Evolutionary conservation across 129 eudicot species (phyloP), one percentile per base, ranked within the genome.

Genomic region (Lactuca sativa): DNA sequence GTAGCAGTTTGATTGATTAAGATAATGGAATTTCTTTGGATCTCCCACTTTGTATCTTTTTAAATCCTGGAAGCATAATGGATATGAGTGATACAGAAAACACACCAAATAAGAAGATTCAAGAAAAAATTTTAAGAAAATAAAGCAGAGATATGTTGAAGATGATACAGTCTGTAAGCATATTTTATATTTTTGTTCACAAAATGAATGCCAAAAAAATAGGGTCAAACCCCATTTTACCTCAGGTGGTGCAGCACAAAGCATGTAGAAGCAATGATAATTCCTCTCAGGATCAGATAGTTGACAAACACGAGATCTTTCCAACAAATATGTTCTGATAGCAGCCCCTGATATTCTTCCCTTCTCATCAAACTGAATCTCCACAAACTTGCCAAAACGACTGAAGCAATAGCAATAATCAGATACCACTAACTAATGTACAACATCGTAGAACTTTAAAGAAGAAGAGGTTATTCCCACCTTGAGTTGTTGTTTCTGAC

Each of bases 341-440:
- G 99, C 99, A 59, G 99, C 99, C 71, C 99, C 99, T 53, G 99
- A 93, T 64, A 93, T 93, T 65, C 88, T 82, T 59, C 99, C 99
- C 53, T 51, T 82, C 51, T 85, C 80, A 80, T 93, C 97, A 82
- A 93, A 93, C 76, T 93, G 99, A 80, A 93, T 78, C 86, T 93
- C 99, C 67, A 93, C 99, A 82, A 93, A 93, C 85, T 93, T 93
- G 15, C 99, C 99, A 72, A 93, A 93, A 66, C 99, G 99, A 87
- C 99, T 93, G 82, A 77, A 83, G 59, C 31, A 34, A 47, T 59
- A 71, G 49, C 80, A 72, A 67, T 34, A 74, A 16, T 47, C 59
- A 64, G 17, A 53, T 11, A 14, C 34, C 12, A 62, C 40, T 25
- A 48, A 66, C 14, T 66, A 36, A 40, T 36, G 69, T 40, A 78